A percentile compares a stretch with the other conserved stretches of the same genome.
Evolutionary conservation across 805 yeast genomes (phyloP).

Genomic region (Kluyveromyces siamensis): DNA sequence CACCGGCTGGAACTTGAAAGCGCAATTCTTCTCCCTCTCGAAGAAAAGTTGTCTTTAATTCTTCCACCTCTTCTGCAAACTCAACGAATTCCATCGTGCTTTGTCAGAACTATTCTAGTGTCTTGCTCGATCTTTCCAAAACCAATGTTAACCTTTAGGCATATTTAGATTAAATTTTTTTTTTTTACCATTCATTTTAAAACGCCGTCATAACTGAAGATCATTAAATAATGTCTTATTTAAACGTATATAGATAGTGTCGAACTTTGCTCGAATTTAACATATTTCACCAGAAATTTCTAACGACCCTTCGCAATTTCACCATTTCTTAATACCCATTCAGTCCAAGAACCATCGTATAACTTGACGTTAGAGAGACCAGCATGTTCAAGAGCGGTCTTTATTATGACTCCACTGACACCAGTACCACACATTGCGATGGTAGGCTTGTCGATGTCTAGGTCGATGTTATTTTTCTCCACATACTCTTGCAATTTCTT

Average conservation of each 20-base stretch:
- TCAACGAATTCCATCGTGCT: slow-evolving; percentile 4
- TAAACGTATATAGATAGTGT: too few relatives aligned
- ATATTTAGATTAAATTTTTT: too few relatives aligned
- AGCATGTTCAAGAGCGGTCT: slow-evolving; percentile 58
- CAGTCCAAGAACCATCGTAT: slow-evolving; percentile 83
- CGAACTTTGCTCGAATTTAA: too few relatives aligned
- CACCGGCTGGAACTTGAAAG: slow-evolving; percentile 33
- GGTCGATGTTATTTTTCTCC: slow-evolving; percentile 29
- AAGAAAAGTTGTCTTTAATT: slow-evolving; percentile 12
- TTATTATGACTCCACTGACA: slow-evolving; percentile 84
- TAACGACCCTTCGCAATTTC: slow-evolving; percentile 13
- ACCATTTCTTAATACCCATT: slow-evolving; percentile 25
- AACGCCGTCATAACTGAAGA: too few relatives aligned
- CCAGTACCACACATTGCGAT: slow-evolving; percentile 95
- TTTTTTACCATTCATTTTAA: too few relatives aligned
- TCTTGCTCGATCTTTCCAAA: not conserved
- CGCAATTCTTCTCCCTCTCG: slow-evolving; percentile 25
- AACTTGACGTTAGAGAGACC: slow-evolving; percentile 43
- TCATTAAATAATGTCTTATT: too few relatives aligned
- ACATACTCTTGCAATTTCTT: slow-evolving; percentile 42
- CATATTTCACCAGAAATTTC: too few relatives aligned
- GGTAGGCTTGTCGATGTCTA: slow-evolving; percentile 47
- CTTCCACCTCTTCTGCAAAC: slow-evolving; percentile 11
- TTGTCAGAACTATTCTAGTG: not conserved
- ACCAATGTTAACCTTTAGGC: too few relatives aligned